Evolutionary conservation across 2,329 filamentous ascomycete genomes (phyloP), one percentile per base, ranked within the genome.

Genomic region (Pseudofabraea citricarpa): DNA sequence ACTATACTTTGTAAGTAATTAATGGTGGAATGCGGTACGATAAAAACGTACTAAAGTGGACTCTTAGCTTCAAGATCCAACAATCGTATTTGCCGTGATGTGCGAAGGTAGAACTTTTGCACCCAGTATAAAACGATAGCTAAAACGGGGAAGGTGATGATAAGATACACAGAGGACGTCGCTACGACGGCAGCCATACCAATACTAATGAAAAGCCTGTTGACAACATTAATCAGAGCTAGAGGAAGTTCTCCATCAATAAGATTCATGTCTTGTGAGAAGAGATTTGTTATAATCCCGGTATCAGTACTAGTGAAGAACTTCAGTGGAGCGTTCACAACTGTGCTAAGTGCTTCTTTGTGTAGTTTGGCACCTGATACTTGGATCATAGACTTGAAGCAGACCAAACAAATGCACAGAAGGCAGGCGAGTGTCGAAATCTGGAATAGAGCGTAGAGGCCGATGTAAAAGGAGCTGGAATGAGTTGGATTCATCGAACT

Each of bases 11-110:
- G 24, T 27, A 27, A 27, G 24, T n/a, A 8, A 8, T n/a, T 27
- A n/a, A 27, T 27, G 24, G 24, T 27, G 24, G n/a, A n/a, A n/a
- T n/a, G n/a, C n/a, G n/a, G n/a, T n/a, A n/a, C n/a, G n/a, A n/a
- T n/a, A n/a, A n/a, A n/a, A n/a, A n/a, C n/a, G n/a, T n/a, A n/a
- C n/a, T 69, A 73, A 0, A 74, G 56, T 2, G 71, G 71, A 1
- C 66, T 63, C 32, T 56, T 57, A 0, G 52, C 45, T 51, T 74
- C 71, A 9, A 74, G 56, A 36, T 74, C 71, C 29, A 74, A 53
- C 20, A 70, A 61, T 43, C 71, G 65, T 4, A 74, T 46, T 48
- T 73, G 71, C 2, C 70, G 64, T 2, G 69, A 72, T 2, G 71
- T 74, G 4, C 68, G 63, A 13, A 73, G 5, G 68, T 59, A 74